These are phyloP conservation scores for Porodaedalea pini DNA, from an alignment of 1,284 basidiomycete genomes.

Conservation along the genomic window DNA sequence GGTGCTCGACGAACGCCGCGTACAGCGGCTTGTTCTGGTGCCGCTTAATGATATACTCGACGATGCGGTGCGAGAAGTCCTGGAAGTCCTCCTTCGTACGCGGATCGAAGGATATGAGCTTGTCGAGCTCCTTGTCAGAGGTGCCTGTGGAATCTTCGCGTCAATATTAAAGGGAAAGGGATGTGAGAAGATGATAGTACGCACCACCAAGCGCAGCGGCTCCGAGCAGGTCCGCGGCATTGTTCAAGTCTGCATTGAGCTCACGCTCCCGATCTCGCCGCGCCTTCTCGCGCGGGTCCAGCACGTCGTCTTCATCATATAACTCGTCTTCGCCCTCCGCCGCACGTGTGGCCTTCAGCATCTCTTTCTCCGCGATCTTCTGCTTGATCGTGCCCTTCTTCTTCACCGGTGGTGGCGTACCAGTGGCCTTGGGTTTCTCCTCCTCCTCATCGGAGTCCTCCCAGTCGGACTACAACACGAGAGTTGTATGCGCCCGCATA, in stretches of 20 bases:
- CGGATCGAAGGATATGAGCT: conserved; percentile 68
- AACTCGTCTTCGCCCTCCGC: conserved; percentile 40
- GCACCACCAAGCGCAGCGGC: conserved; percentile 62
- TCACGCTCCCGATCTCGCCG: conserved; percentile 74
- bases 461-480: conserved; percentile 77
- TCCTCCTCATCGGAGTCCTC: conserved; percentile 75
- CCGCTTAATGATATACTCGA: conserved; percentile 68
- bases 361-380: conserved; percentile 88
- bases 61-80: conserved; percentile 65
- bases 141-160: conserved; percentile 29
- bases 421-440: conserved; percentile 43
- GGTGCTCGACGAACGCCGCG: conserved; percentile 75
- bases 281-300: conserved; percentile 78
- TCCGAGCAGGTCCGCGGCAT: conserved; percentile 79
- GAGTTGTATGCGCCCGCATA: conserved; percentile 11
- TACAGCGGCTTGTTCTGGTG: conserved; percentile 82
- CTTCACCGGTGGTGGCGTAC: conserved; percentile 59
- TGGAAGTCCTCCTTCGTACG: conserved; percentile 85
- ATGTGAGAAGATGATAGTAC: conserved; percentile 22
- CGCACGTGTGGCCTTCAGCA: conserved; percentile 50
- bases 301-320: conserved; percentile 73
- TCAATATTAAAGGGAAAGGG: not conserved
- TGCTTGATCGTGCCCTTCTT: conserved; percentile 89
- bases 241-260: conserved; percentile 79
- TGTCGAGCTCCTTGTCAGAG: conserved; percentile 64